Conservation (phyloP, 1,284 basidiomycete species). For the Bondarzewia mesenterica region DNA sequence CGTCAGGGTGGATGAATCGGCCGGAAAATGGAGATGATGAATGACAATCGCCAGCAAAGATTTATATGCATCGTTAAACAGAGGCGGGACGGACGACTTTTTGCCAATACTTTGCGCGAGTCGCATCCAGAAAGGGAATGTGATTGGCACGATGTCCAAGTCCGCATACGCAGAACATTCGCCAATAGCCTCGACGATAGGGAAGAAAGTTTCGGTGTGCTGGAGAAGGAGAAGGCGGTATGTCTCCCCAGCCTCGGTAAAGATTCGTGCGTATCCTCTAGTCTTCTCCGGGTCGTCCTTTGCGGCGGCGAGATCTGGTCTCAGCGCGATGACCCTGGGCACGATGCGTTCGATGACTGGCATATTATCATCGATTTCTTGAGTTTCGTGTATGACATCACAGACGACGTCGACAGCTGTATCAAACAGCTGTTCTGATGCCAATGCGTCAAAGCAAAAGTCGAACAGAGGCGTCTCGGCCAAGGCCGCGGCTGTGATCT, state of each 20-base stretch:
- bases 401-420: conserved; percentile 87
- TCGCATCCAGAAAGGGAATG: conserved; percentile 98
- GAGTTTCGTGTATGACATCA: conserved; percentile 96
- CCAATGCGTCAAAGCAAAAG: conserved; percentile 79
- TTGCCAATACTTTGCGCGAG: conserved; percentile 80
- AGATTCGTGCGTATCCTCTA: conserved; percentile 85
- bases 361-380: conserved; percentile 95
- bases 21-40: conserved; percentile 87
- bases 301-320: conserved; percentile 49
- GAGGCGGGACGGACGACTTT: conserved; percentile 55
- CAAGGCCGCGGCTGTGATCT: conserved; percentile 62
- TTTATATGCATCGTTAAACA: conserved; percentile 78
- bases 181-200: conserved; percentile 92
- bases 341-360: conserved; percentile 82
- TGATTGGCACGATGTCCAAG: conserved; percentile 95
- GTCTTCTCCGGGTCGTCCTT: conserved; percentile 84
- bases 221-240: conserved; percentile 87
- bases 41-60: conserved; percentile 85
- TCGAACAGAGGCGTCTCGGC: conserved; percentile 79
- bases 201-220: conserved; percentile 86
- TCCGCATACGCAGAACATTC: conserved; percentile 90
- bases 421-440: conserved; percentile 86
- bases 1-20: conserved; percentile 55
- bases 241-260: conserved; percentile 93
- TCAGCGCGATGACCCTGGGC: conserved; percentile 71